Evolutionary conservation across 148 eudicot species (phyloP).

Genomic region (Vaccinium vitisidaea): DNA sequence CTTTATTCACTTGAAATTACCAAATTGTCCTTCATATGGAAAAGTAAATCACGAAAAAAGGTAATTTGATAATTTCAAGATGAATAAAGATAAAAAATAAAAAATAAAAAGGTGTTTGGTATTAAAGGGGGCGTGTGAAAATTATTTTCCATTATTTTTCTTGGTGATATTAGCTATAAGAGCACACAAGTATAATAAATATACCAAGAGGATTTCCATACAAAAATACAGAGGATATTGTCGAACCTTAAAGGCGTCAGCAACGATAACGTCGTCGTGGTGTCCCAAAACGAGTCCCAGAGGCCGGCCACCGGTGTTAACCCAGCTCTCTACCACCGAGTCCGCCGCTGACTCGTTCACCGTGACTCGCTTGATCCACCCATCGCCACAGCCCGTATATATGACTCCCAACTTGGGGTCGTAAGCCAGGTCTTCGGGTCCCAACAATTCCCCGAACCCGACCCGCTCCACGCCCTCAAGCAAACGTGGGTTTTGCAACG

Average conservation of each 20-base stretch:
- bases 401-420: constrained; percentile 37
- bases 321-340: constrained; percentile 60
- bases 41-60: too few relatives aligned
- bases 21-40: too few relatives aligned
- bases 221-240: neutral
- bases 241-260: constrained; percentile 60
- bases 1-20: too few relatives aligned
- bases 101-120: too few relatives aligned
- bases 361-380: constrained; percentile 66
- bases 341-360: constrained; percentile 26
- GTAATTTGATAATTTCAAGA: too few relatives aligned
- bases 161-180: too few relatives aligned
- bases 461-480: constrained; percentile 44
- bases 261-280: constrained; percentile 50
- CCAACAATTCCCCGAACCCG: constrained; percentile 40
- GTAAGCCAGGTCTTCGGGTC: constrained; percentile 62
- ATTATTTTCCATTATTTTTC: too few relatives aligned
- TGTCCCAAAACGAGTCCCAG: constrained; percentile 60
- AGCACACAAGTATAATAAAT: too few relatives aligned
- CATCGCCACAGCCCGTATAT: constrained; percentile 61
- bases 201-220: neutral
- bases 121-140: too few relatives aligned
- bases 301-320: constrained; percentile 71
- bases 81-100: too few relatives aligned
- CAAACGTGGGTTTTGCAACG: constrained; percentile 29